phyloP scores from a whole-genome alignment of 805 yeast genomes.

The Spencermartinsiella europaea region DNA sequence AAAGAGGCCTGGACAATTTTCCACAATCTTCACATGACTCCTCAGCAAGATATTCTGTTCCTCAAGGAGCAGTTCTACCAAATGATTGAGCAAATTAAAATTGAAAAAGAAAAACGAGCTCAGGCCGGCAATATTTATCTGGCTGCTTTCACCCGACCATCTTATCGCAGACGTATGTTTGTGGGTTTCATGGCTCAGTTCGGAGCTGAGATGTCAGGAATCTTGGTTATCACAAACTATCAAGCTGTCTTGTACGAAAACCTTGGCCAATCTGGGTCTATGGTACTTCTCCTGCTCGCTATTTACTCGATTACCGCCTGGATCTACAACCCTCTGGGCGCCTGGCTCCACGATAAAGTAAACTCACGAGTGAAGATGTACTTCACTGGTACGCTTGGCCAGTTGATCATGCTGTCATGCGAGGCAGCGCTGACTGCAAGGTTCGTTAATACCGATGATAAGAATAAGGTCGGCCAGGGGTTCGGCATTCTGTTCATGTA shows the following conservation, averaged over 20 bases:
- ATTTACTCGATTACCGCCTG: conserved; percentile 6
- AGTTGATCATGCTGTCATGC: conserved; percentile 4
- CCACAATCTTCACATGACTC: not conserved
- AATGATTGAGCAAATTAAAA: conserved; percentile 5
- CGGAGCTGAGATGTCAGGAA: conserved; percentile 11
- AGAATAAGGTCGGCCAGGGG: conserved; percentile 1
- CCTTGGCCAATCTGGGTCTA: conserved; percentile 6
- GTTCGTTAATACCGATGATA: conserved; percentile 1
- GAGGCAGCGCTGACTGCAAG: conserved; percentile 9
- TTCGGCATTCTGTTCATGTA: conserved; percentile 11
- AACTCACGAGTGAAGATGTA: conserved; percentile 10
- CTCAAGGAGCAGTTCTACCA: conserved; percentile 1
- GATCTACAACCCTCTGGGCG: conserved; percentile 9
- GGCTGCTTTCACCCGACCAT: conserved; percentile 3
- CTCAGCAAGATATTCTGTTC: not conserved
- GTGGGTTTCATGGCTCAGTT: conserved; percentile 10
- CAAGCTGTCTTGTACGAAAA: conserved; percentile 7
- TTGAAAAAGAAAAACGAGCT: conserved; percentile 5
- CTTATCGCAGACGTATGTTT: conserved; percentile 7
- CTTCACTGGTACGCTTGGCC: conserved; percentile 6
- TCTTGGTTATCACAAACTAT: conserved; percentile 7
- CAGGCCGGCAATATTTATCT: conserved; percentile 3
- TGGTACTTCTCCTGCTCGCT: conserved; percentile 6
- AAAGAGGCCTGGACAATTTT: conserved; percentile 1
- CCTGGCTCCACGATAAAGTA: conserved; percentile 7